Base-by-base conservation (phyloP, 1,139 yeast species). In the Entelexis sorbosivorans region DNA sequence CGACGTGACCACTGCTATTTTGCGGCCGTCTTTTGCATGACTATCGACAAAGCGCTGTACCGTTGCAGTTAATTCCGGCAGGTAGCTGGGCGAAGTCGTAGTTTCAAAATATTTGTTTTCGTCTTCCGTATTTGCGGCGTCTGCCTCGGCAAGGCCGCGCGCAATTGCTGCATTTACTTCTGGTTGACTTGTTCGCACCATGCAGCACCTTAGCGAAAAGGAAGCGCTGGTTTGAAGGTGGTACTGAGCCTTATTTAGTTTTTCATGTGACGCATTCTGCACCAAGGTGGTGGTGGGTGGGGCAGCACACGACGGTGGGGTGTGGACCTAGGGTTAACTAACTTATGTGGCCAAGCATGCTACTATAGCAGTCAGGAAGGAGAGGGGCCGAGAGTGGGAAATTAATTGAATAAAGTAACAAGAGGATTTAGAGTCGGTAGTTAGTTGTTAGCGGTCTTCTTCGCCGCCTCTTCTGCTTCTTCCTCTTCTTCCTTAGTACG, bases 101-200 rank as follows among this genome's bases (percentile, higher is more conserved):
- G 76, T 71, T 46, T 72, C 70, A 68, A 89, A 89, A 66, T 86
- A 89, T 55, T 81, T 85, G 63, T 88, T 96, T 58, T 85, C 95
- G 8, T 72, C 68, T 6, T 75, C 67, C 51, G 10, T 22, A 22
- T 19, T 26, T 6, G 47, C 47, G 3, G 32, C 40, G 9, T 16
- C 28, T 2, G 39, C 28, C 2, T 17, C 32, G 19, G 44, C 51
- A 6, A 50, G 20, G 7, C 76, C 64, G 50, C 96, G 73, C 65
- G 88, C 95, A 43, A 89, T 84, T 11, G 96, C 96, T 13, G 81
- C 67, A 2, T 71, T 73, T 0, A 87, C 65, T 40, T 79, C 83
- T 0, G 95, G 94, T 22, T 77, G 75, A 1, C 91, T 78, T 0
- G 95, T 85, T 56, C 73, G 29, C 13, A 36, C 47, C 51, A 48